Conservation (phyloP, 2,329 filamentous ascomycete species). For the Aspergillus japonicus region DNA sequence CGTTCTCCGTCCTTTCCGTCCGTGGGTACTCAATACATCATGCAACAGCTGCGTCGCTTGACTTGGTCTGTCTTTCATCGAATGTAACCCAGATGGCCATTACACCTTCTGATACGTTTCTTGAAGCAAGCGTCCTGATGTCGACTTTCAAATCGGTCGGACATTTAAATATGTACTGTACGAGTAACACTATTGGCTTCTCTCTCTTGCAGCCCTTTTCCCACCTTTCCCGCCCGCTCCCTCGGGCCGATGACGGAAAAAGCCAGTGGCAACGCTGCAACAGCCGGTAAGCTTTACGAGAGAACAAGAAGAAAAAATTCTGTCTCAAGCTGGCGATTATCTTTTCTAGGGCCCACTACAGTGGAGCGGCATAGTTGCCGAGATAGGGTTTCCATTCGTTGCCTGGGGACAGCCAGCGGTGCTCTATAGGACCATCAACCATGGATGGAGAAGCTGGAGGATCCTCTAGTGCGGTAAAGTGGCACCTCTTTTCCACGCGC, state of each 20-base stretch:
- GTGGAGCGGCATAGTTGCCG: neutral
- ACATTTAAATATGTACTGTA: no score
- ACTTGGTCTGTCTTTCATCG: neutral
- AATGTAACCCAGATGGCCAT: no score
- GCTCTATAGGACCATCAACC: neutral
- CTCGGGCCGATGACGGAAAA: neutral
- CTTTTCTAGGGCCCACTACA: constrained; percentile 14
- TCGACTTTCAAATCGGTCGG: no score
- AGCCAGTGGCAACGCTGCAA: neutral
- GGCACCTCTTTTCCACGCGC: neutral
- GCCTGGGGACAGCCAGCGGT: neutral
- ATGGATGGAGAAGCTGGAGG: neutral
- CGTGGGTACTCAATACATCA: neutral
- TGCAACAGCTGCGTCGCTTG: neutral
- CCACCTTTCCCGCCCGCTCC: neutral
- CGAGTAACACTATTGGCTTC: neutral
- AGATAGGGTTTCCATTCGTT: constrained; percentile 1
- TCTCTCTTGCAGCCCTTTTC: no score
- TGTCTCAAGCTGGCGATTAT: constrained; percentile 5
- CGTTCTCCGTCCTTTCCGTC: neutral
- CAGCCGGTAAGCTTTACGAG: constrained; percentile 10
- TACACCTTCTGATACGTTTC: no score
- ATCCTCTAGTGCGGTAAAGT: constrained; percentile 1
- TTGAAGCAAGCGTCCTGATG: no score
- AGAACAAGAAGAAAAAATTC: constrained; percentile 15